Evolutionary conservation across 2,329 filamentous ascomycete genomes (phyloP).

Genomic region (Paecilomyces niveus): DNA sequence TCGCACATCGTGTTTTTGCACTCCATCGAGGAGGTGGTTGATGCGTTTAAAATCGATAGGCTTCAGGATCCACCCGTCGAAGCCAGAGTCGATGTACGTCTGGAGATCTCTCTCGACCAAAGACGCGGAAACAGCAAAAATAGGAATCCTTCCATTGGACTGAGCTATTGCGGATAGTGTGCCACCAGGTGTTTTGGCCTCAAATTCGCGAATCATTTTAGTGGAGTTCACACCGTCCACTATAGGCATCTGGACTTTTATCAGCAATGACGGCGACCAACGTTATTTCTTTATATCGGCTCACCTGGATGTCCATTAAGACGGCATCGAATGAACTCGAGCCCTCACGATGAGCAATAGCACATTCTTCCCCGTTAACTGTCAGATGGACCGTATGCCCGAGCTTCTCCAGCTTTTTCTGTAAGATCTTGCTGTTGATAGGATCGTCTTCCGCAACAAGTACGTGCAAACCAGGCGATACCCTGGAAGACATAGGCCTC

Average conservation of each 20-base stretch:
- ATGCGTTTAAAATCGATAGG: conserved; percentile 76
- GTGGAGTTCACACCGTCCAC: conserved; percentile 76
- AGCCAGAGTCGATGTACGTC: conserved; percentile 68
- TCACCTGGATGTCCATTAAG: conserved; percentile 88
- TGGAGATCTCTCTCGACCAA: conserved; percentile 62
- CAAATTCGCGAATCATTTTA: conserved; percentile 72
- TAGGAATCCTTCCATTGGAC: conserved; percentile 62
- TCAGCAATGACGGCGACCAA: neutral
- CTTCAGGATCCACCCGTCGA: conserved; percentile 87
- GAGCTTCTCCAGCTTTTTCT: conserved; percentile 69
- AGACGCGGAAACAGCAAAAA: conserved; percentile 83
- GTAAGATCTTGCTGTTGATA: conserved; percentile 74
- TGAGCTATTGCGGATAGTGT: conserved; percentile 53
- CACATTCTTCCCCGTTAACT: conserved; percentile 79
- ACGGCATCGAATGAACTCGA: conserved; percentile 64
- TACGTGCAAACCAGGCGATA: conserved; percentile 35
- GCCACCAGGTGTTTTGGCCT: conserved; percentile 47
- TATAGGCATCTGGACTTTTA: conserved; percentile 68
- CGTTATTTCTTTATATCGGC: conserved; percentile 17
- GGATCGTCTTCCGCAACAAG: conserved; percentile 84
- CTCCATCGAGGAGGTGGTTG: conserved; percentile 60
- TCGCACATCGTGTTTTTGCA: conserved; percentile 54
- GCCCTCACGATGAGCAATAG: conserved; percentile 59
- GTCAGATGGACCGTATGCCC: conserved; percentile 67
- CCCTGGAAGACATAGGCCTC: neutral